Evolutionary conservation across 1,284 basidiomycete genomes (phyloP), one percentile per base, ranked within the genome.

Genomic region (Ceratobasidium papillatum): DNA sequence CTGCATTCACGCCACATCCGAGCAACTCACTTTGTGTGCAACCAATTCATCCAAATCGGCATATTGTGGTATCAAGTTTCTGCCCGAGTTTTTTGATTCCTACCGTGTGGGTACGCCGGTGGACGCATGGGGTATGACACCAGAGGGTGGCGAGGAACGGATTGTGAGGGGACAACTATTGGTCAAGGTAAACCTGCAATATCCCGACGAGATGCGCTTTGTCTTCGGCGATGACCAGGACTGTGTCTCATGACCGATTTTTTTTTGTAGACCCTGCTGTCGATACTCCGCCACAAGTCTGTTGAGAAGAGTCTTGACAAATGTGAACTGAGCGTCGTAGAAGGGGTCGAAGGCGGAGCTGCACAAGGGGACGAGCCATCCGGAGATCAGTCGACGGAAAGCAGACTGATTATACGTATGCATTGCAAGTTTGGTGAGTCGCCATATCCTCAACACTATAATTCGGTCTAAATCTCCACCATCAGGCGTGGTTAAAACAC

Each of bases 1-100:
- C 62, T 85, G 87, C 38, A 85, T 94, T 56, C 86, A 89, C 76
- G 91, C 90, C 5, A 87, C 87, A 9, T 80, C 84, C 0, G 88
- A 91, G 38, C 82, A 83, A 30, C 80, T 94, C 30, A 85, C 89
- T 9, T 80, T 94, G 36, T 91, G 90, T 58, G 84, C 90, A 1
- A 92, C 91, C 30, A 94, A 93, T 80, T 88, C 89, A 0, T 89
- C 92, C 7, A 87, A 90, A 79, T 91, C 93, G 34, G 92, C 93
- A 9, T 94, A 91, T 78, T 90, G 89, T 81, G 87, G 90, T n/a
- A 91, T 94, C 83, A 89, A 87, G 79, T 93, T 90, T 78, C 84
- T 84, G 3, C 86, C 83, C 64, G 83, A 85, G 61, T 94, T 92
- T 82, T 94, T 94, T 80, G 87, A 86, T 43, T 87, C 85, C 74